A percentile compares a stretch with the other conserved stretches of the same genome.
phyloP scores from a whole-genome alignment of 1,284 basidiomycete species.

The Bjerkandera adusta region DNA sequence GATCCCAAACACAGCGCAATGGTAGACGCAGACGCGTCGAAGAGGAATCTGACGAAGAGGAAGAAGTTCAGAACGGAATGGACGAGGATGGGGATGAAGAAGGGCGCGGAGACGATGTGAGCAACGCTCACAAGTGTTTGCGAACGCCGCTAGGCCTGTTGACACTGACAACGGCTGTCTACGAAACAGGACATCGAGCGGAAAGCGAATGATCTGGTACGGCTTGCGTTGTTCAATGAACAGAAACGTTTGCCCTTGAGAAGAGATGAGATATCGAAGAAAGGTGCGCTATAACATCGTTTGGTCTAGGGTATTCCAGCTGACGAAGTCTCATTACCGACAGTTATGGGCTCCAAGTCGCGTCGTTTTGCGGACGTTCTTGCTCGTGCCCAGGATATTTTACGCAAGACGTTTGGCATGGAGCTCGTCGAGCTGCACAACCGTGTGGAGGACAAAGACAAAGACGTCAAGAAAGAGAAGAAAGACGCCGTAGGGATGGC shows the following conservation, averaged over 20 bases:
- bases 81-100: conserved; percentile 6
- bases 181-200: conserved; percentile 49
- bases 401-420: conserved; percentile 67
- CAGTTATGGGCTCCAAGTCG: conserved; percentile 59
- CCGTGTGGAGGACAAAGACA: conserved; percentile 48
- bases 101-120: conserved; percentile 16
- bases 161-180: not conserved
- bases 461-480: not conserved
- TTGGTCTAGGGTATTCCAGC: too few species aligned
- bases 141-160: too few species aligned
- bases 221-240: conserved; percentile 72
- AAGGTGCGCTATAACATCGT: conserved; percentile 41
- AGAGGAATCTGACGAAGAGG: conserved; percentile 5
- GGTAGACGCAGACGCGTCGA: conserved; percentile 13
- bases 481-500: conserved; percentile 49
- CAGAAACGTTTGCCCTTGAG: conserved; percentile 57
- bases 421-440: conserved; percentile 73
- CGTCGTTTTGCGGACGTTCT: conserved; percentile 60
- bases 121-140: not conserved
- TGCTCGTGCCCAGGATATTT: conserved; percentile 52
- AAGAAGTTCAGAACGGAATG: not conserved
- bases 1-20: not conserved
- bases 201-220: conserved; percentile 64
- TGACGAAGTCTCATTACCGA: conserved; percentile 25
- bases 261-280: conserved; percentile 77